Evolutionary conservation across 164 flowering plant genomes (phyloP), one percentile per base, ranked within the genome.

Genomic region (Vitis cinerea): DNA sequence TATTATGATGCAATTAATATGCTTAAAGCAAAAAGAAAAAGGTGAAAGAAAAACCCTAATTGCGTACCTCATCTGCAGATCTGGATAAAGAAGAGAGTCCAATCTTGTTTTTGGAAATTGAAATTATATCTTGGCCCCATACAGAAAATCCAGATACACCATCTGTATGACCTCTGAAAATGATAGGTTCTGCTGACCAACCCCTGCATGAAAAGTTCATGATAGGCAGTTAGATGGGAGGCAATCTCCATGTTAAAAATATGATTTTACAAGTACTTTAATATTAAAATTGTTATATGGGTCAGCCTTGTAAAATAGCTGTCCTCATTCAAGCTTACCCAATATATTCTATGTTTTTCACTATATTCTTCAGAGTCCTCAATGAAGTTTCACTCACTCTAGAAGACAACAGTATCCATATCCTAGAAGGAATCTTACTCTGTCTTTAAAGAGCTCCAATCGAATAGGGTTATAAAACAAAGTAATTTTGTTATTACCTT

Each of bases 61-160:
- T 63, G 74, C 87, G n/a, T 86, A 94, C 97, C 52, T 86, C 94
- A 65, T 83, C 80, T 15, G 76, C 75, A 47, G 78, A 70, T 78
- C 83, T 83, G n/a, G 89, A 81, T 71, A 95, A 82, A 60, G 97
- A 90, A 64, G 89, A 84, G 69, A 95, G 83, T 12, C 94, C 98
- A 67, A 95, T 95, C 83, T 84, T 93, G 66, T 89, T 89, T 78
- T 82, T 84, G 54, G 93, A 81, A 69, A 91, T 91, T 49, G 98
- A 93, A 72, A 96, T 89, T 63, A 93, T 78, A 79, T 96, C 96
- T 76, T 90, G 92, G 19, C 99, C 97, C 98, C 97, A 96, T 3
- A 91, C 66, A 7, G 92, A 86, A 81, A 96, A 96, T 68, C 87
- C 83, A 60, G 91, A 85, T 49, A 96, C 81, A 56, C 94, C 92